Evolutionary conservation across 2,329 filamentous ascomycete species (phyloP).

Genomic region (Paradendryphiella salina): DNA sequence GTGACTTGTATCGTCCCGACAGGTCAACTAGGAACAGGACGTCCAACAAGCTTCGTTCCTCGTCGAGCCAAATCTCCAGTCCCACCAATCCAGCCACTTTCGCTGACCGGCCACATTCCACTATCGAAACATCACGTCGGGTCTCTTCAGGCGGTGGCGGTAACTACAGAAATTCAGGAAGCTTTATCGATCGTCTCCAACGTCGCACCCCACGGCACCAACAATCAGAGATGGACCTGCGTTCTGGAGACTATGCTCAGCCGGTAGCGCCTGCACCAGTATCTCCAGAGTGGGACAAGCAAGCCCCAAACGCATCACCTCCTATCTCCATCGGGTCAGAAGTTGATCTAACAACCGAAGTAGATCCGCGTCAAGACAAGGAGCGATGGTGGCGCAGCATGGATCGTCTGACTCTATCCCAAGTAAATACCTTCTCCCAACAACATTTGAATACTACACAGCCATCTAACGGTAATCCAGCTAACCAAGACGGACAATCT

Average conservation of each 20-base stretch:
- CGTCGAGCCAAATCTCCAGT: constrained; percentile 19
- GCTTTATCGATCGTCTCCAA: constrained; percentile 18
- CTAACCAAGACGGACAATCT: background rate
- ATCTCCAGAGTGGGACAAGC: constrained; percentile 23
- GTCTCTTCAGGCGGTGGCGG: constrained; percentile 22
- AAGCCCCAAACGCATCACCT: constrained; percentile 13
- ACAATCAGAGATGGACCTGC: constrained; percentile 13
- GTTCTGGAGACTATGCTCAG: background rate
- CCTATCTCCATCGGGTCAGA: constrained; percentile 20
- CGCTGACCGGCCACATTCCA: constrained; percentile 12
- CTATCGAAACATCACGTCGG: constrained; percentile 13
- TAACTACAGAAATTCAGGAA: constrained; percentile 20
- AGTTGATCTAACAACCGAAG: constrained; percentile 23
- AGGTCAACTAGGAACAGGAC: constrained; percentile 10
- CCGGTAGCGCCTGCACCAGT: constrained; percentile 2
- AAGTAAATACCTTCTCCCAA: constrained; percentile 1
- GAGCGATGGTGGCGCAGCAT: constrained; percentile 20
- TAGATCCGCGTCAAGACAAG: constrained; percentile 23
- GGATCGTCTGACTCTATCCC: constrained; percentile 10
- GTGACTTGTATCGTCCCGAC: constrained; percentile 24
- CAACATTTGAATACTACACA: background rate
- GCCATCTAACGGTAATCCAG: background rate
- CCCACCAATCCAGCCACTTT: constrained; percentile 8
- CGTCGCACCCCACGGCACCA: constrained; percentile 18
- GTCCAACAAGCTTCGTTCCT: constrained; percentile 17